Conservation (phyloP, 1,284 basidiomycete genomes). For the Sanghuangporus sanghuang region DNA sequence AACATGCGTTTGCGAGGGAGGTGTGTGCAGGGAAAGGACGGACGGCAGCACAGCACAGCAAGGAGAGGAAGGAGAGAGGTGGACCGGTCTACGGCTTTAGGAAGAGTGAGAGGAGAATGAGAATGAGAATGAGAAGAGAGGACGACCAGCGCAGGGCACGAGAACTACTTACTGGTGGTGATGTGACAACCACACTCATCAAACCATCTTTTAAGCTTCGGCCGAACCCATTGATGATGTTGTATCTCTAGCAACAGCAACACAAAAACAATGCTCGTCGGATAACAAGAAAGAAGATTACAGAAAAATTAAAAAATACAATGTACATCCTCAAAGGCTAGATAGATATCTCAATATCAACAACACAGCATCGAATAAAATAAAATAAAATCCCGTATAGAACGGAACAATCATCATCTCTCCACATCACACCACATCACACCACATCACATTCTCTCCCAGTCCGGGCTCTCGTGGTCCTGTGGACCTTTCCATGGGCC, state of each 20-base stretch:
- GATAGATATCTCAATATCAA: no score
- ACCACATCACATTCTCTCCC: no score
- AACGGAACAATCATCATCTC: background rate
- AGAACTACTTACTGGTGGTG: no score
- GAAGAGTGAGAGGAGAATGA: conserved; percentile 6
- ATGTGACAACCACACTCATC: background rate
- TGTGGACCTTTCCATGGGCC: no score
- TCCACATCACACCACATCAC: background rate
- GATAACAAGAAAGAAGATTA: no score
- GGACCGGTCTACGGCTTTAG: conserved; percentile 28
- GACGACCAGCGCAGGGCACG: background rate
- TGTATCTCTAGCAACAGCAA: no score
- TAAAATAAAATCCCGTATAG: background rate
- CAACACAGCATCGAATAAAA: background rate
- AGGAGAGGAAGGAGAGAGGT: conserved; percentile 19
- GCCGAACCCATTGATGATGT: background rate
- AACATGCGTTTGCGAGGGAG: conserved; percentile 24
- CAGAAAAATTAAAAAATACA: background rate
- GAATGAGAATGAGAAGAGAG: background rate
- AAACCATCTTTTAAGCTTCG: background rate
- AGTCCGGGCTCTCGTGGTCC: no score
- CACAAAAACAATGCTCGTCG: no score
- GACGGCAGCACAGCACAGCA: no score
- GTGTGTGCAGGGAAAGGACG: conserved; percentile 17
- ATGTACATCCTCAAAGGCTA: background rate